These are phyloP conservation scores for Cornus florida DNA, from an alignment of 148 eudicot genomes.

Conservation along the genomic window DNA sequence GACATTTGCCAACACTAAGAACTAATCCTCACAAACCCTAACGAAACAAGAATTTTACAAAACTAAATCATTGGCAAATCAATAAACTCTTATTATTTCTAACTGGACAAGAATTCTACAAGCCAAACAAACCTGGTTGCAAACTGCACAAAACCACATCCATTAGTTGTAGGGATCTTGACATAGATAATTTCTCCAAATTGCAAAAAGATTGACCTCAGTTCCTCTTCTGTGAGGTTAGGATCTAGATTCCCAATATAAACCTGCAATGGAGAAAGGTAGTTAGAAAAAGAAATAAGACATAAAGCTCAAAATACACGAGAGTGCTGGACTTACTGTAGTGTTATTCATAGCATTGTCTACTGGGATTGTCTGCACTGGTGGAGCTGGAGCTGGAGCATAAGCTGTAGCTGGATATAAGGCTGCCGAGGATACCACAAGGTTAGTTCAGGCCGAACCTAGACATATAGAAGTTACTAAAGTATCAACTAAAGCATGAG, in stretches of 20 bases:
- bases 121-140: slow-evolving; percentile 56
- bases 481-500: neutral
- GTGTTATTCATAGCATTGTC: slow-evolving; percentile 86
- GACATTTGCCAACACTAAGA: neutral
- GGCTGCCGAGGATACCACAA: slow-evolving; percentile 42
- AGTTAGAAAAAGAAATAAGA: slow-evolving; percentile 1
- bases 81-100: neutral
- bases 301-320: neutral
- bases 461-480: neutral
- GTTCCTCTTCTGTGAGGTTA: slow-evolving; percentile 82
- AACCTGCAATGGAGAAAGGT: slow-evolving; percentile 47
- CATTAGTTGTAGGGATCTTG: slow-evolving; percentile 80
- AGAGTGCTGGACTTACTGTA: slow-evolving; percentile 55
- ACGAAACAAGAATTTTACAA: neutral
- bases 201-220: slow-evolving; percentile 77
- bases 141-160: slow-evolving; percentile 96
- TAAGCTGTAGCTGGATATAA: slow-evolving; percentile 75
- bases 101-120: neutral
- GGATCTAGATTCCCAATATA: slow-evolving; percentile 86
- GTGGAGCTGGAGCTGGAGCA: too few relatives aligned
- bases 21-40: neutral
- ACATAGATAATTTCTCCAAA: slow-evolving; percentile 89
- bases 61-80: neutral
- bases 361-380: slow-evolving; percentile 52
- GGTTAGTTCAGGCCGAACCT: slow-evolving; percentile 1